phyloP scores from a whole-genome alignment of 768 basidiomycete genomes.

The Naematelia encephala region DNA sequence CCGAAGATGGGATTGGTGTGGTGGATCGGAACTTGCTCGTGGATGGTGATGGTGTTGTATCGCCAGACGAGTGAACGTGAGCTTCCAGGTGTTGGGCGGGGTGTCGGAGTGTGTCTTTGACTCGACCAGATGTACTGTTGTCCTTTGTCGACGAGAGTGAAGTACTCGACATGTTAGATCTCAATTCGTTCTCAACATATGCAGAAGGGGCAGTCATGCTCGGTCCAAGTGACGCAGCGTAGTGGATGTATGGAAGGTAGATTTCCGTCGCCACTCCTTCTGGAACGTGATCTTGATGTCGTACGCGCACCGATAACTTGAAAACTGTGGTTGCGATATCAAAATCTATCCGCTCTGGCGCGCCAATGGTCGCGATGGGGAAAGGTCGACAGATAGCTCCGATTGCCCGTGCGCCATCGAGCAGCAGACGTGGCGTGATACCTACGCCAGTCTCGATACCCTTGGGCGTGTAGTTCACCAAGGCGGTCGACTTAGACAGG shows the following conservation, averaged over 20 bases:
- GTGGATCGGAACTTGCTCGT: neutral
- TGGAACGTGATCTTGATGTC: constrained; percentile 56
- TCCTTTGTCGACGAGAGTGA: constrained; percentile 4
- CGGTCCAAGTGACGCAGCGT: constrained; percentile 42
- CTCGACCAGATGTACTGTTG: neutral
- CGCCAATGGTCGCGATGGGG: constrained; percentile 71
- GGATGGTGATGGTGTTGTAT: neutral
- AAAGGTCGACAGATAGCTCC: constrained; percentile 82
- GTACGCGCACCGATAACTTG: constrained; percentile 65
- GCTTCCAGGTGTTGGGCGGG: neutral
- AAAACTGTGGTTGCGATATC: constrained; percentile 70
- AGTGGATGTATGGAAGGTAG: constrained; percentile 86
- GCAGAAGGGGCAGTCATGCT: neutral
- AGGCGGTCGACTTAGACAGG: neutral
- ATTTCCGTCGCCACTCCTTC: constrained; percentile 74
- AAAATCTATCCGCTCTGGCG: constrained; percentile 65
- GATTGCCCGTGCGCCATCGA: constrained; percentile 78
- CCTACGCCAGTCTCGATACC: constrained; percentile 23
- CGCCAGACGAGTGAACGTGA: constrained; percentile 3
- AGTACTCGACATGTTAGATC: constrained; percentile 11
- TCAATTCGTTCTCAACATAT: neutral
- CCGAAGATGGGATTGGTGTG: neutral
- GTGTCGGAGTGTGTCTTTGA: neutral
- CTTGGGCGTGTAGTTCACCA: constrained; percentile 19
- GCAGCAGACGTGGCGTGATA: constrained; percentile 58